phyloP scores from a whole-genome alignment of 192 early-diverging fungal genomes.

The Fimicolochytrium jonesii region DNA sequence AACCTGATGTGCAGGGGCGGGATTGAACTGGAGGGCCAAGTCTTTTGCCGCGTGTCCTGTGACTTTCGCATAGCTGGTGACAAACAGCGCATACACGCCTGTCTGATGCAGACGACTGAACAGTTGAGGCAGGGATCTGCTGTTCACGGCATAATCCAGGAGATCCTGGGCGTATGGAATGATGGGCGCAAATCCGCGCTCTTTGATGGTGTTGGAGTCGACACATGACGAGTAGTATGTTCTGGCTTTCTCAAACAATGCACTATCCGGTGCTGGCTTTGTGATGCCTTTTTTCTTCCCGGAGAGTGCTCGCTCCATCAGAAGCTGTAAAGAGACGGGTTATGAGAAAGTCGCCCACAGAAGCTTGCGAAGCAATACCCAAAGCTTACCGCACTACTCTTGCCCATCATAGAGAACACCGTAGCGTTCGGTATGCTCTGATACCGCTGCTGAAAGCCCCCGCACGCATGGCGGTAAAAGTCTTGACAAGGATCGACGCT shows the following conservation, averaged over 20 bases:
- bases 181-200: slow-evolving; percentile 35
- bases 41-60: slow-evolving; percentile 15
- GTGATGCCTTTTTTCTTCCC: slow-evolving; percentile 20
- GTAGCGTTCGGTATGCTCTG: slow-evolving; percentile 7
- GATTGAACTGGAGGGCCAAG: slow-evolving; percentile 31
- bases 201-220: slow-evolving; percentile 18
- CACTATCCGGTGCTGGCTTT: slow-evolving; percentile 11
- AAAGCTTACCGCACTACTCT: slow-evolving; percentile 21
- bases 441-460: slow-evolving; percentile 30
- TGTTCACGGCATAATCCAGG: slow-evolving; percentile 3
- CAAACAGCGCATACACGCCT: slow-evolving; percentile 33
- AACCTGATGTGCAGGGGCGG: slow-evolving; percentile 32
- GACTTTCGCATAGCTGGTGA: slow-evolving; percentile 30
- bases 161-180: slow-evolving; percentile 12
- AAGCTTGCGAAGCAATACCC: no score
- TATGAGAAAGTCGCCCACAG: not conserved
- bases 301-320: slow-evolving; percentile 34
- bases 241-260: slow-evolving; percentile 28
- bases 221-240: slow-evolving; percentile 40
- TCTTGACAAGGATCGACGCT: slow-evolving; percentile 35
- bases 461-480: slow-evolving; percentile 41
- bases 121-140: slow-evolving; percentile 17
- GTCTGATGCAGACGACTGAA: slow-evolving; percentile 25
- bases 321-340: not conserved
- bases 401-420: slow-evolving; percentile 32